phyloP scores from a whole-genome alignment of 176 grass and related monocot genomes.

The Carex littledalei region DNA sequence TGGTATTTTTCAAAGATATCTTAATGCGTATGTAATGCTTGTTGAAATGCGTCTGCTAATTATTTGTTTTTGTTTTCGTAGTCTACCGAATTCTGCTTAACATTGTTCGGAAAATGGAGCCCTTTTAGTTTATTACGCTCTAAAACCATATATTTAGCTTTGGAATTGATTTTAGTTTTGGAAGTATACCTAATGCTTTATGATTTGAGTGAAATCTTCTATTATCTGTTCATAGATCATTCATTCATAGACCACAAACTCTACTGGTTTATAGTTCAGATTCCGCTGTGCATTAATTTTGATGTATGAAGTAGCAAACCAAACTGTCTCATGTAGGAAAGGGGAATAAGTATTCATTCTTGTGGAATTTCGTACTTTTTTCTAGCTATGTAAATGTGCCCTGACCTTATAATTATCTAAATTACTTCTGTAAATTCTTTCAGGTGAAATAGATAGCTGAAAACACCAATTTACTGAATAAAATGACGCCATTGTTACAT shows the following conservation, averaged over 20 bases:
- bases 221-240: neutral
- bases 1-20: neutral
- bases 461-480: conserved; percentile 12
- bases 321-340: neutral
- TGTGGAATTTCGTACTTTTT: neutral
- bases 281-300: neutral
- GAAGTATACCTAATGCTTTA: neutral
- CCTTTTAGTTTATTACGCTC: neutral
- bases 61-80: neutral
- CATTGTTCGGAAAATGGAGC: neutral
- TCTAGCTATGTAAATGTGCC: neutral
- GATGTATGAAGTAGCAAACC: neutral
- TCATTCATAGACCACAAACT: neutral
- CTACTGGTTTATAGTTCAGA: neutral
- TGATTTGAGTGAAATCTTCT: neutral
- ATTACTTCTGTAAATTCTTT: conserved; percentile 11
- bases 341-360: neutral
- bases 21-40: conserved; percentile 6
- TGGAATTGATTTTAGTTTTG: neutral
- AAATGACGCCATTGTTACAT: conserved; percentile 74
- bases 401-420: neutral
- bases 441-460: conserved; percentile 11
- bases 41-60: neutral
- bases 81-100: neutral
- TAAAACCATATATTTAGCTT: neutral